These are phyloP conservation scores for Chlamydomonas incerta DNA, from an alignment of 139 green algal genomes.

Conservation along the genomic window DNA sequence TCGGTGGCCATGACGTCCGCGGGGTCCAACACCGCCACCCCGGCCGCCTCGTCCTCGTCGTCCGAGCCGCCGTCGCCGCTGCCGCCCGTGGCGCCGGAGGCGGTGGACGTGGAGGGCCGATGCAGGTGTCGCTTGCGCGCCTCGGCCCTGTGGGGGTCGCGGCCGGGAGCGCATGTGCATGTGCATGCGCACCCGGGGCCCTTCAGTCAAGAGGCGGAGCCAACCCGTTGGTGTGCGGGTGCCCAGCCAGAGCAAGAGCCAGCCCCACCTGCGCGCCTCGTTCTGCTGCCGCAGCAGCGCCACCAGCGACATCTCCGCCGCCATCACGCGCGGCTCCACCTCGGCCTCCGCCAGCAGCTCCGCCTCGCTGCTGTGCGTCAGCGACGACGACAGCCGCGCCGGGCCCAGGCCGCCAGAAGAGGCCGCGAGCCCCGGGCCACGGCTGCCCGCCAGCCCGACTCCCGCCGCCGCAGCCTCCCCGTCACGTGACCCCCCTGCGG, in stretches of 20 bases:
- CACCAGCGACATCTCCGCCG: conserved; percentile 24
- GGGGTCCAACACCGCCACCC: background rate
- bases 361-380: background rate
- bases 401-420: too few species aligned
- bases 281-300: conserved; percentile 36
- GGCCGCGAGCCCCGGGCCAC: too few species aligned
- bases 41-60: background rate
- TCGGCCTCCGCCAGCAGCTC: conserved; percentile 10
- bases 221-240: too few species aligned
- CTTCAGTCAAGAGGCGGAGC: too few species aligned
- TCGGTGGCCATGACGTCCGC: background rate
- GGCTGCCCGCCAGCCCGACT: too few species aligned
- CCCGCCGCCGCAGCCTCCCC: too few species aligned
- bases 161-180: background rate
- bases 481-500: too few species aligned
- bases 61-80: background rate
- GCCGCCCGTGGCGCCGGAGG: background rate
- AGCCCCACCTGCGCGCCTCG: conserved; percentile 36
- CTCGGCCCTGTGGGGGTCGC: background rate
- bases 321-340: background rate
- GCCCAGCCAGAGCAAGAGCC: too few species aligned
- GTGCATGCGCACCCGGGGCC: too few species aligned
- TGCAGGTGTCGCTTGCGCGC: background rate
- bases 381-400: too few species aligned
- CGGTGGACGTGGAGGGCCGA: background rate